Evolutionary conservation across 768 basidiomycete genomes (phyloP), one percentile per base, ranked within the genome.

Genomic region (Pleurotus tuoliensis): DNA sequence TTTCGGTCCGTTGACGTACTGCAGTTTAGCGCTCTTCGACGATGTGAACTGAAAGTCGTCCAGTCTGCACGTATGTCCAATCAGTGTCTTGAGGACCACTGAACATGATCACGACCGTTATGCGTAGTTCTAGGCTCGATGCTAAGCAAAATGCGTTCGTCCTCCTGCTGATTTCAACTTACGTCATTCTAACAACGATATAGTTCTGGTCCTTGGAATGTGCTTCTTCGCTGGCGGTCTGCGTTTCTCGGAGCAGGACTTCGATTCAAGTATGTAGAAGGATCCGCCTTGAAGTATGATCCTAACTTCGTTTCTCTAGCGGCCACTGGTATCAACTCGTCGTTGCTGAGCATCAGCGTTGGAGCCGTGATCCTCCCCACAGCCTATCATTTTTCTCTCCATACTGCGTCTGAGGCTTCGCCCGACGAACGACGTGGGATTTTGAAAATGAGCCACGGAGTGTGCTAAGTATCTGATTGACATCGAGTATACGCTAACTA

Each of bases 201-300:
- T 44, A 92, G 90, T 94, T 1, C 81, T 94, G 40, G 90, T 94
- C 15, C 79, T 93, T 9, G 92, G 92, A 15, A 82, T 93, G 69
- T 90, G 89, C 62, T 90, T 92, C 71, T 88, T 93, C 59, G 91
- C 90, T 0, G 90, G 91, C 12, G 90, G 90, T 0, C 64, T 85
- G 59, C 79, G 81, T 12, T 92, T 86, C 61, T 83, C 87, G 2
- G 88, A 92, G 64, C 91, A 92, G 68, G 87, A 82, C 1, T 91
- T 91, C 59, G 84, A 89, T 59, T 67, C 77, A 3, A 84, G 90
- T 91, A 63, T 54, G 84, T 69, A 34, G 30, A 34, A 34, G 30
- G 45, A 25, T 11, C 7, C 12, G 18, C 25, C 27, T 12, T 12
- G 30, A 11, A 40, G 34, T 37, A 2, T 47, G 52, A 7, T 58